phyloP scores from a whole-genome alignment of 2,329 filamentous ascomycete species.

The Aspergillus flavus region DNA sequence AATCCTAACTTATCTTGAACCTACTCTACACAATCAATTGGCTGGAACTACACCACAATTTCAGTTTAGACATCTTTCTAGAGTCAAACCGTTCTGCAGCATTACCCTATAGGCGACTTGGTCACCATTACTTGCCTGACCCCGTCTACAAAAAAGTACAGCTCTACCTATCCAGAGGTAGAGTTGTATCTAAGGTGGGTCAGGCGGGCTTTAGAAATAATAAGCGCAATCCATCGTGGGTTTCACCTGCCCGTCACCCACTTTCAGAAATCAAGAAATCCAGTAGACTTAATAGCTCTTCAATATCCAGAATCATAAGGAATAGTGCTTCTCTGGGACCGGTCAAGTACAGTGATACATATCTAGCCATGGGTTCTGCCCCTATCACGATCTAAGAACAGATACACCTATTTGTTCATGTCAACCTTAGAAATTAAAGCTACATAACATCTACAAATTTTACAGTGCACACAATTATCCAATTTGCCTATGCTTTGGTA shows the following conservation, averaged over 20 bases:
- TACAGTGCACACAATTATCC: background rate
- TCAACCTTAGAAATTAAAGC: too few species aligned
- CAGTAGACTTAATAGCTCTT: too few species aligned
- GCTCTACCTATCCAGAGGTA: background rate
- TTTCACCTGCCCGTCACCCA: background rate
- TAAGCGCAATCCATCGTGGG: background rate
- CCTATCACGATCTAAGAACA: too few species aligned
- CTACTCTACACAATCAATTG: background rate
- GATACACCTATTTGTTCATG: too few species aligned
- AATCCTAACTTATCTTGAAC: background rate
- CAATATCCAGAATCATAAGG: too few species aligned
- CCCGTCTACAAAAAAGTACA: background rate
- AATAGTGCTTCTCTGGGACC: too few species aligned
- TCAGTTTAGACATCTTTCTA: background rate
- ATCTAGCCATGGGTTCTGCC: too few species aligned
- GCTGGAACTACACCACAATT: too few species aligned
- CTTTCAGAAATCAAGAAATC: background rate
- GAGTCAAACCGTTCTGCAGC: background rate
- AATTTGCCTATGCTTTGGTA: background rate
- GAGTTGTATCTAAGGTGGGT: background rate
- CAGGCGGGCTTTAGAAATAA: background rate
- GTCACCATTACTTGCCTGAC: background rate
- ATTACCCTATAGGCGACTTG: background rate
- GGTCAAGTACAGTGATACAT: too few species aligned
- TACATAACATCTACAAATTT: background rate